Percentiles rank a stretch among this genome's conserved stretches.
phyloP scores from a whole-genome alignment of 1,139 yeast genomes.

The Scheffersomyces stambukii region DNA sequence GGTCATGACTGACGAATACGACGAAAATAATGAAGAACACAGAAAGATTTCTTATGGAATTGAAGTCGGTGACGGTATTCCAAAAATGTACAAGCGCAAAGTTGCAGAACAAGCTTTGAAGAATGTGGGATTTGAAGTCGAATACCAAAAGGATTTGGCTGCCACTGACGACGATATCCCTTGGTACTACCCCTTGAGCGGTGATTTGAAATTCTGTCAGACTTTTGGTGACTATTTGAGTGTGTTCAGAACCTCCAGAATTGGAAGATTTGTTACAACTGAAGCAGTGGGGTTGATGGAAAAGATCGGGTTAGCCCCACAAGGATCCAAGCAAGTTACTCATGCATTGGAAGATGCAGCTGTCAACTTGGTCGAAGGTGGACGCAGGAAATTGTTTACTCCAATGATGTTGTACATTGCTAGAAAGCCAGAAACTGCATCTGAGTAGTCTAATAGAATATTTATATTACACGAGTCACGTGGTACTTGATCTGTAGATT shows the following conservation, averaged over 20 bases:
- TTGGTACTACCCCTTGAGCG: conserved; percentile 97
- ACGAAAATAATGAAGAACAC: conserved; percentile 82
- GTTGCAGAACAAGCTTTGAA: conserved; percentile 87
- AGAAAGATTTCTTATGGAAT: conserved; percentile 95
- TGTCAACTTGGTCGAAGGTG: conserved; percentile 90
- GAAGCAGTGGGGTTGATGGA: conserved; percentile 78
- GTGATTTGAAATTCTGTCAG: conserved; percentile 88
- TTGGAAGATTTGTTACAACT: conserved; percentile 87
- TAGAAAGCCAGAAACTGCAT: conserved; percentile 58
- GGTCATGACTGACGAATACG: conserved; percentile 96
- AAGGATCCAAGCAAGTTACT: conserved; percentile 89
- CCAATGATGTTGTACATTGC: conserved; percentile 94
- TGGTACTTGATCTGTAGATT: no score
- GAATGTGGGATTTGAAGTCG: conserved; percentile 83
- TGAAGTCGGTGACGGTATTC: conserved; percentile 98
- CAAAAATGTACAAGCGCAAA: conserved; percentile 84
- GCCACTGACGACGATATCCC: conserved; percentile 81
- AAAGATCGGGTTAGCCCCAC: conserved; percentile 83
- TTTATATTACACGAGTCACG: no score
- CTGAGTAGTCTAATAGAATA: no score
- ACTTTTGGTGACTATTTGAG: conserved; percentile 74
- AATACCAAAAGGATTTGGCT: conserved; percentile 77
- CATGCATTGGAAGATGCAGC: conserved; percentile 96
- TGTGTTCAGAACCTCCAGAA: conserved; percentile 78
- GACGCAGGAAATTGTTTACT: conserved; percentile 80